A percentile compares a stretch with the other conserved stretches of the same genome.
Conservation (phyloP, 768 basidiomycete genomes). For the Pleurotus salmoneostramineus region DNA sequence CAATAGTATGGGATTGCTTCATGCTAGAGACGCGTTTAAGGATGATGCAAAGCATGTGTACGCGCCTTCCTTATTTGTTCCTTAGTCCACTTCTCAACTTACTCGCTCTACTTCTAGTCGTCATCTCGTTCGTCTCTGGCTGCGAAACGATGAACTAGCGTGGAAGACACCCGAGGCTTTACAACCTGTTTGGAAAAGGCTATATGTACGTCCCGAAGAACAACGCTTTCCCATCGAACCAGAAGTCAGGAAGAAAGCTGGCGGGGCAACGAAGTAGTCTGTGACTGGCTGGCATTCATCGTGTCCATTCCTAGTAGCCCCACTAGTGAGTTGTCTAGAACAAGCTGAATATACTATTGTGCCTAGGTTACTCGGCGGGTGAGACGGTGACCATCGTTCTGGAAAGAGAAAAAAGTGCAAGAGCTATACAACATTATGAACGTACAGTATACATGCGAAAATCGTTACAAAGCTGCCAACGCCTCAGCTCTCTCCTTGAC, state of each 20-base stretch:
- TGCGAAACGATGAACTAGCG: constrained; percentile 32
- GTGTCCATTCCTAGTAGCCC: too few species aligned
- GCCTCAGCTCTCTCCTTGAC: constrained; percentile 1
- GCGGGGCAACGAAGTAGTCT: constrained; percentile 11
- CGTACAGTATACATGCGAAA: background rate
- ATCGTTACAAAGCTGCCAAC: background rate
- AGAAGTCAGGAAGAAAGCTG: constrained; percentile 21
- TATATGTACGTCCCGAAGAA: constrained; percentile 27
- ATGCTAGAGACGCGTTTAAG: constrained; percentile 17
- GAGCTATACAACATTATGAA: background rate
- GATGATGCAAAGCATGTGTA: constrained; percentile 15
- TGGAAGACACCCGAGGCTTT: constrained; percentile 31
- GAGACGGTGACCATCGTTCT: too few species aligned
- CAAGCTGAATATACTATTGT: too few species aligned
- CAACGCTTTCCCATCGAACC: constrained; percentile 34
- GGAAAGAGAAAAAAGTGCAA: too few species aligned
- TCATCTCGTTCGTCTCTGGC: constrained; percentile 34
- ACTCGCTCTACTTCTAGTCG: constrained; percentile 18
- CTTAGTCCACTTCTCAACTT: background rate
- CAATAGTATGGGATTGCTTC: constrained; percentile 15
- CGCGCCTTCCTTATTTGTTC: background rate
- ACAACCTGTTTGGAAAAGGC: constrained; percentile 28
- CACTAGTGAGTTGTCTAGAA: too few species aligned
- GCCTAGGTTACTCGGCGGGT: too few species aligned
- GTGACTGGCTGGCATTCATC: background rate